Evolutionary conservation across 805 yeast species (phyloP).

Genomic region (Candida coquimbonensis): DNA sequence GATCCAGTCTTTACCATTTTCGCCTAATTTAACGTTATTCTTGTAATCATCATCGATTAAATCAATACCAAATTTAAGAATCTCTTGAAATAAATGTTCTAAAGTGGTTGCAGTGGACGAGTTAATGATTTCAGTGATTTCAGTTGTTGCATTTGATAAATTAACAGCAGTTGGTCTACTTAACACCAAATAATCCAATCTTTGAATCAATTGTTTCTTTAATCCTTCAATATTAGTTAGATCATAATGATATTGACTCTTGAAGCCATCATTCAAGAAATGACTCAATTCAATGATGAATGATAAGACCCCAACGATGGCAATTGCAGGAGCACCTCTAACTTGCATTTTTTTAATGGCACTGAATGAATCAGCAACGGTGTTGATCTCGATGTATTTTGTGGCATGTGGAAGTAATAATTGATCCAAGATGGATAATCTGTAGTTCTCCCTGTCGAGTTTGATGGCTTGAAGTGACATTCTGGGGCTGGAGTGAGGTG

Average conservation of each 20-base stretch:
- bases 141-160: slow-evolving; percentile 57
- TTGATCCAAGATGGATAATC: slow-evolving; percentile 71
- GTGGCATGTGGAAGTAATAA: slow-evolving; percentile 75
- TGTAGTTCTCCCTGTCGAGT: slow-evolving; percentile 40
- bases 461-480: slow-evolving; percentile 59
- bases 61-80: slow-evolving; percentile 40
- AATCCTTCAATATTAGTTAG: slow-evolving; percentile 25
- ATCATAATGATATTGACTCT: slow-evolving; percentile 27
- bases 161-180: slow-evolving; percentile 97
- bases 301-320: slow-evolving; percentile 85
- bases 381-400: slow-evolving; percentile 51
- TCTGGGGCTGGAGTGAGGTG: neutral
- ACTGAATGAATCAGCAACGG: slow-evolving; percentile 68
- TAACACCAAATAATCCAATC: slow-evolving; percentile 59
- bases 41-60: slow-evolving; percentile 69
- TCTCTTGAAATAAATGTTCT: slow-evolving; percentile 23
- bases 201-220: slow-evolving; percentile 32
- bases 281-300: slow-evolving; percentile 62
- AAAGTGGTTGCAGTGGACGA: slow-evolving; percentile 22
- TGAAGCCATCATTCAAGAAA: slow-evolving; percentile 22
- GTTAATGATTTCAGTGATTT: slow-evolving; percentile 27
- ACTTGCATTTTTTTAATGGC: slow-evolving; percentile 92
- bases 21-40: slow-evolving; percentile 77
- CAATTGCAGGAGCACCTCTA: slow-evolving; percentile 98
- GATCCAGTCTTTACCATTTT: slow-evolving; percentile 71